Conservation (phyloP, 75 land plant genomes). For the Pinus tabuliformis region DNA sequence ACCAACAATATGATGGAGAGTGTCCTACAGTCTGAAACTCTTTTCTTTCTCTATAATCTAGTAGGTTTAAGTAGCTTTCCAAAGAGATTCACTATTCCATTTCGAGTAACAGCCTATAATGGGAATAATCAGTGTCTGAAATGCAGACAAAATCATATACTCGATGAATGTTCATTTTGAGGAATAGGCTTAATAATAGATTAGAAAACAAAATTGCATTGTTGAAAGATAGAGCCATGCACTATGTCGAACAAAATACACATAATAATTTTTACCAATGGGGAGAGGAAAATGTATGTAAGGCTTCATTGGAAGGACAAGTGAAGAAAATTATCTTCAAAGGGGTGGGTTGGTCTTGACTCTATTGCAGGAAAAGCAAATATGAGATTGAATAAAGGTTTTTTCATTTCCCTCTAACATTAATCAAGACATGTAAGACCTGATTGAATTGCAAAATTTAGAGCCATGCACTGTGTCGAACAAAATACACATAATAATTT, state of each 20-base stretch:
- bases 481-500: too few relatives aligned
- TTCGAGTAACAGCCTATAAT: background rate
- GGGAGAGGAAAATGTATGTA: too few relatives aligned
- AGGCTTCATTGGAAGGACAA: too few relatives aligned
- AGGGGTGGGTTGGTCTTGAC: too few relatives aligned
- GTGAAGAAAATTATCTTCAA: too few relatives aligned
- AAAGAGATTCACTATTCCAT: background rate
- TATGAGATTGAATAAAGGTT: too few relatives aligned
- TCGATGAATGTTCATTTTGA: background rate
- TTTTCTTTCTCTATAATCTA: background rate
- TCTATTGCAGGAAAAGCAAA: too few relatives aligned
- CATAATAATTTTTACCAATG: background rate
- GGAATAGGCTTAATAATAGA: background rate
- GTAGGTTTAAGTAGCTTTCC: background rate
- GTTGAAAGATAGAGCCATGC: background rate
- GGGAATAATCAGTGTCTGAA: background rate
- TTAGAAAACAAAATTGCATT: background rate
- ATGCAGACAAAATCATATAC: background rate
- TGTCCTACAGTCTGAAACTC: background rate
- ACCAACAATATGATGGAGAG: background rate
- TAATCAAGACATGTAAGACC: background rate
- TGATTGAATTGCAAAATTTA: background rate
- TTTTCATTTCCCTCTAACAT: too few relatives aligned
- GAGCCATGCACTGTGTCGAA: too few relatives aligned
- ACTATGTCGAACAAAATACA: background rate